These are phyloP conservation scores for Penicillium bovifimosum DNA, from an alignment of 495 filamentous ascomycete genomes.

Conservation along the genomic window DNA sequence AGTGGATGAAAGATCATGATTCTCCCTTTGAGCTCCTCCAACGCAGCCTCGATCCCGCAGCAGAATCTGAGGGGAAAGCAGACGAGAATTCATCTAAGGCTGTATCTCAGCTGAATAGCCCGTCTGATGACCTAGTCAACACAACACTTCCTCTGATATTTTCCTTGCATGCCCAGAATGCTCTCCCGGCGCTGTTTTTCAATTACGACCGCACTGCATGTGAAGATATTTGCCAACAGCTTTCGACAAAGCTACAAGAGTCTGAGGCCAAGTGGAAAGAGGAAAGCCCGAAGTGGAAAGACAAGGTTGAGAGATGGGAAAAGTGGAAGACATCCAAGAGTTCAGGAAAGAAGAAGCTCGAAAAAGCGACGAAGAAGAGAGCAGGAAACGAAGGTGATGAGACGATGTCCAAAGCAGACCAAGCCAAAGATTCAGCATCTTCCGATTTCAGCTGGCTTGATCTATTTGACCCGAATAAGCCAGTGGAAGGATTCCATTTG, in stretches of 20 bases:
- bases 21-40: conserved; percentile 63
- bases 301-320: conserved; percentile 46
- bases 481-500: conserved; percentile 58
- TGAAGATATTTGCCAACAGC: conserved; percentile 45
- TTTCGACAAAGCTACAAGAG: conserved; percentile 45
- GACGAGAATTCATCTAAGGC: conserved; percentile 3
- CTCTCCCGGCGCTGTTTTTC: conserved; percentile 70
- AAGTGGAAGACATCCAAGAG: conserved; percentile 44
- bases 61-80: not conserved
- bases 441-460: conserved; percentile 50
- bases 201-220: conserved; percentile 65
- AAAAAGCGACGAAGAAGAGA: conserved; percentile 27
- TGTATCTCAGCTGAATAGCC: not conserved
- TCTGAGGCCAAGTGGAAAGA: conserved; percentile 54
- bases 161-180: conserved; percentile 55
- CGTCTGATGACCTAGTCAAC: conserved; percentile 19
- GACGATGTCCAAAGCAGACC: conserved; percentile 45
- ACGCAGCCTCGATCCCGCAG: conserved; percentile 14
- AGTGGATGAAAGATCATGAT: conserved; percentile 53
- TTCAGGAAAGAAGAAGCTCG: conserved; percentile 27
- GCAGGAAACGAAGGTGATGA: conserved; percentile 33
- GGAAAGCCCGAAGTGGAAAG: conserved; percentile 52
- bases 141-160: conserved; percentile 56
- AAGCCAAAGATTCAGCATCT: conserved; percentile 46
- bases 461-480: conserved; percentile 59